Percentiles rank a stretch among this genome's conserved stretches.
Conservation (phyloP, 2,329 filamentous ascomycete species). For the Coniochaeta pulveracea region DNA sequence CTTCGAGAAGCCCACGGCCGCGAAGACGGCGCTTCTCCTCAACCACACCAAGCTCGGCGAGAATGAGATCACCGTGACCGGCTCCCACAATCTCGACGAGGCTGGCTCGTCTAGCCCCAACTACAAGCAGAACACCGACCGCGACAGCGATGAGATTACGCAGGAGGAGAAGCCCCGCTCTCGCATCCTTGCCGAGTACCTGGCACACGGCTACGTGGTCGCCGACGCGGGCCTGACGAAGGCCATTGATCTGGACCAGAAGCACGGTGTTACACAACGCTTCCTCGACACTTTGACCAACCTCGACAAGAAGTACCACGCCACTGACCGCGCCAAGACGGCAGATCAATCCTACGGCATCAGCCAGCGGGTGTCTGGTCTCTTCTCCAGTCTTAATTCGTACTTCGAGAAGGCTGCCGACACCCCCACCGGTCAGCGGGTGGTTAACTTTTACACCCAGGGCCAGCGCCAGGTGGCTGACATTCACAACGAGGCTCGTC, state of each 20-base stretch:
- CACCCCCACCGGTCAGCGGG: constrained; percentile 78
- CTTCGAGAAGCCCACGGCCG: constrained; percentile 94
- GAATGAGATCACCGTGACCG: constrained; percentile 69
- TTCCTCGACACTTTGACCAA: constrained; percentile 68
- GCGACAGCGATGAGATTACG: constrained; percentile 58
- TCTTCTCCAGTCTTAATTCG: constrained; percentile 57
- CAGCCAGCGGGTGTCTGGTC: constrained; percentile 55
- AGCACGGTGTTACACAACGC: constrained; percentile 72
- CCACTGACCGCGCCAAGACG: constrained; percentile 72
- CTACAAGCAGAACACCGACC: constrained; percentile 36
- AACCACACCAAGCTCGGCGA: constrained; percentile 92
- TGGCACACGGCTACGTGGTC: constrained; percentile 86
- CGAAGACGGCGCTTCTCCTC: constrained; percentile 91
- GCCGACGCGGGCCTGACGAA: constrained; percentile 64
- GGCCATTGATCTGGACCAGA: constrained; percentile 78
- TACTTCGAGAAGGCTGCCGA: constrained; percentile 92
- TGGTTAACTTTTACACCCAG: constrained; percentile 79
- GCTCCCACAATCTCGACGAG: constrained; percentile 47
- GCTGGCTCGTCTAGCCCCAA: constrained; percentile 32
- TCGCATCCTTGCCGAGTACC: constrained; percentile 90
- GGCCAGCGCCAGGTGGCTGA: constrained; percentile 84
- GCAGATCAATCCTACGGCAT: constrained; percentile 81
- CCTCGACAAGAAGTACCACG: constrained; percentile 80
- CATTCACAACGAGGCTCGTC: constrained; percentile 81
- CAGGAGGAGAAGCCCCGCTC: constrained; percentile 96